Percentiles rank a stretch among this genome's conserved stretches.
Conservation (phyloP, 352 stramenopile species). For the Pythium dissimile region DNA sequence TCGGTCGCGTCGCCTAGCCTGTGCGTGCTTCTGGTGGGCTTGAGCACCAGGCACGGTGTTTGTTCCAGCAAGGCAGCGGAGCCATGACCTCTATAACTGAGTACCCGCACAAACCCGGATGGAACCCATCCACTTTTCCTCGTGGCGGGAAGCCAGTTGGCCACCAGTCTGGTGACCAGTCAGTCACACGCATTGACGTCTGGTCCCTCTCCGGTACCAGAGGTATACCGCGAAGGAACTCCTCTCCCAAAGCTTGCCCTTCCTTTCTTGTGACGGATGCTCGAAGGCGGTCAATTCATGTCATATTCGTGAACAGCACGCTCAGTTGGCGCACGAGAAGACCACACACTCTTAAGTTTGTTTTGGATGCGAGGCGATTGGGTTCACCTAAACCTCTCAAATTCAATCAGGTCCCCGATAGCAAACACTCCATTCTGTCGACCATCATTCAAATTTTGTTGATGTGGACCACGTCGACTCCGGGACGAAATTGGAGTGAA, state of each 20-base stretch:
- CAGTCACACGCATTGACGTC: neutral
- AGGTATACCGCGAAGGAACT: neutral
- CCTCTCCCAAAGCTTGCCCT: too few species aligned
- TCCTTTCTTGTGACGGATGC: too few species aligned
- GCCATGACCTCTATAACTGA: conserved; percentile 3
- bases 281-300: too few species aligned
- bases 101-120: neutral
- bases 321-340: too few species aligned
- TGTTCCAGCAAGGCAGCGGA: neutral
- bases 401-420: neutral
- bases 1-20: neutral
- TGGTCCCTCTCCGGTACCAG: too few species aligned
- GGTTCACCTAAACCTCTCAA: conserved; percentile 3
- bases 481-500: neutral
- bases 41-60: neutral
- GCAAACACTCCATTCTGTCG: neutral
- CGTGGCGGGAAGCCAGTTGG: neutral
- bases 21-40: neutral
- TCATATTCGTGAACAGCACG: too few species aligned
- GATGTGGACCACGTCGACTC: neutral
- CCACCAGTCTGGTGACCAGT: too few species aligned
- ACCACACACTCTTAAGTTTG: too few species aligned
- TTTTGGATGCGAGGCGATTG: too few species aligned
- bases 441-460: neutral
- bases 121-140: neutral